These are phyloP conservation scores for Myotisia sp. DNA, from an alignment of 2,329 filamentous ascomycete species.

Conservation along the genomic window DNA sequence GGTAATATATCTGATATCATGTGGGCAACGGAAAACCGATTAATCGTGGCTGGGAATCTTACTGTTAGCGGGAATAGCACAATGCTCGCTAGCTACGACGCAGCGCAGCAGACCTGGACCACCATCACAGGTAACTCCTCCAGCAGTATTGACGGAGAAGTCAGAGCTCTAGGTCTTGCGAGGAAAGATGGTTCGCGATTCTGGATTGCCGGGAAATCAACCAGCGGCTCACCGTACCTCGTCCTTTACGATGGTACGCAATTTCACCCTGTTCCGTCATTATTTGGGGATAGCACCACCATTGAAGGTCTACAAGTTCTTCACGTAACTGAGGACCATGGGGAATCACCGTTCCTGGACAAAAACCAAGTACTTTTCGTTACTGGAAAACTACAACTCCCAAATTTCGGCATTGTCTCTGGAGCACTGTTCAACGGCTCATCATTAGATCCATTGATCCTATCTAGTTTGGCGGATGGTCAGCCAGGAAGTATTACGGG, in stretches of 20 bases:
- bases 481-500: conserved; percentile 59
- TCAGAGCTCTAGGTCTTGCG: conserved; percentile 62
- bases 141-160: conserved; percentile 55
- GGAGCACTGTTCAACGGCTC: conserved; percentile 81
- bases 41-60: conserved; percentile 68
- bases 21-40: conserved; percentile 58
- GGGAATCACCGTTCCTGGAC: conserved; percentile 47
- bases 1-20: conserved; percentile 59
- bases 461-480: conserved; percentile 55
- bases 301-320: conserved; percentile 76
- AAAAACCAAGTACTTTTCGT: conserved; percentile 61
- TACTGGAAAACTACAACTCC: conserved; percentile 66
- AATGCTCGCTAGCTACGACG: conserved; percentile 59
- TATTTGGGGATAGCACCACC: conserved; percentile 50
- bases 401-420: conserved; percentile 64
- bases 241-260: conserved; percentile 64
- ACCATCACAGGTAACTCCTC: conserved; percentile 42
- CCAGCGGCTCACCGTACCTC: conserved; percentile 57
- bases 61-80: conserved; percentile 50
- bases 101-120: conserved; percentile 52
- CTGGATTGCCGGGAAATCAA: conserved; percentile 64
- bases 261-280: conserved; percentile 52
- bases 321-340: conserved; percentile 54
- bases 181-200: conserved; percentile 56
- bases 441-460: conserved; percentile 59